A percentile compares a stretch with the other conserved stretches of the same genome.
phyloP scores from a whole-genome alignment of 2,329 filamentous ascomycete genomes.

The Sphaceloma murrayae region DNA sequence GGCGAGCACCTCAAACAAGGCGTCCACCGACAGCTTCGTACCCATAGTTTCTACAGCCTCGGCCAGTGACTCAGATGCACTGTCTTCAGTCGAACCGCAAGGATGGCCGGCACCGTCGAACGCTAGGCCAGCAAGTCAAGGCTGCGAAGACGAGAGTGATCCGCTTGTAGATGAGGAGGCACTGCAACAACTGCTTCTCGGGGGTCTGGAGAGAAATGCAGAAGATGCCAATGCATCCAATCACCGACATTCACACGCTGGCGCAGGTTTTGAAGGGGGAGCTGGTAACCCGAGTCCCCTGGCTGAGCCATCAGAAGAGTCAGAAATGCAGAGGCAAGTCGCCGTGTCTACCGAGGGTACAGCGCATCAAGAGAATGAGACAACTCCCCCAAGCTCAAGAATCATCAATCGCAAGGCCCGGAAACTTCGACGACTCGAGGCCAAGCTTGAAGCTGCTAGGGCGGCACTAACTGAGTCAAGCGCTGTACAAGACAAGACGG shows the following conservation, averaged over 20 bases:
- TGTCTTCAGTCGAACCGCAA: not conserved
- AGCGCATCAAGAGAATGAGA: not conserved
- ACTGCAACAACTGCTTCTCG: not conserved
- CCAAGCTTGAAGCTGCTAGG: constrained; percentile 3
- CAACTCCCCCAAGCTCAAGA: not conserved
- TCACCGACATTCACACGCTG: too few relatives aligned
- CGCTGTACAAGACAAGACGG: not conserved
- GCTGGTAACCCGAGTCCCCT: too few relatives aligned
- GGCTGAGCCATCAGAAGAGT: too few relatives aligned
- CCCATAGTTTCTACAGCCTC: not conserved
- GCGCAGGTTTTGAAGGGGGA: too few relatives aligned
- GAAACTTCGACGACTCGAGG: constrained; percentile 11
- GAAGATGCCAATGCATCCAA: not conserved
- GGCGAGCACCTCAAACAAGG: not conserved
- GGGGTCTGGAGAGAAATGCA: not conserved
- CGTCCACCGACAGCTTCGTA: not conserved
- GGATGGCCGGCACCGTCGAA: constrained; percentile 6
- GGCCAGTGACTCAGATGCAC: not conserved
- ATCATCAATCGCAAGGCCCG: constrained; percentile 5
- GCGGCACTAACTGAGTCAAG: not conserved
- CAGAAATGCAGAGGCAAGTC: too few relatives aligned
- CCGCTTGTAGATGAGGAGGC: not conserved
- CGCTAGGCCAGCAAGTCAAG: not conserved
- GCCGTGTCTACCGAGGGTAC: too few relatives aligned
- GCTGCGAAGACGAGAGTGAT: not conserved